Conservation (phyloP, 345 rosid species). For the Toxicodendron radicans region DNA sequence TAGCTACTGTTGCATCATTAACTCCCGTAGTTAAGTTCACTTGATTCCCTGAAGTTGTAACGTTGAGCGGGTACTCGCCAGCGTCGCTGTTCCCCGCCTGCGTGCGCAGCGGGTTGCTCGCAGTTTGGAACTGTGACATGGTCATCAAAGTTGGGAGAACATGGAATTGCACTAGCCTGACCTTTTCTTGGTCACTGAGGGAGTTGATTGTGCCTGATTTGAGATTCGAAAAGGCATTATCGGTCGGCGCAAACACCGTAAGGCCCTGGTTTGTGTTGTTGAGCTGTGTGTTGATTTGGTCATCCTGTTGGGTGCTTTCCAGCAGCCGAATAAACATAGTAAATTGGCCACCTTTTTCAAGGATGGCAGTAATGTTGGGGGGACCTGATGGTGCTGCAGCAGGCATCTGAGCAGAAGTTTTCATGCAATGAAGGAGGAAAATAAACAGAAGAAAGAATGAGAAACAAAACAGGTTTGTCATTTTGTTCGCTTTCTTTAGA, state of each 20-base stretch:
- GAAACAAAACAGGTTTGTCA: conserved; percentile 36
- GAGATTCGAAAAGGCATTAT: conserved; percentile 67
- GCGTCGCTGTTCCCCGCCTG: conserved; percentile 67
- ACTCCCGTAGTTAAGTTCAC: conserved; percentile 85
- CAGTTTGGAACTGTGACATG: conserved; percentile 77
- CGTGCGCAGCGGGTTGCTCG: conserved; percentile 84
- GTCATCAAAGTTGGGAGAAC: conserved; percentile 61
- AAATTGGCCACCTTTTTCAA: conserved; percentile 83
- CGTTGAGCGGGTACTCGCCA: conserved; percentile 66
- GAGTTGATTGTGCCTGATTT: conserved; percentile 72
- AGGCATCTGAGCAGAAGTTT: conserved; percentile 46
- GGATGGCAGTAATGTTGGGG: conserved; percentile 64
- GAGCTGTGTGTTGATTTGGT: conserved; percentile 76
- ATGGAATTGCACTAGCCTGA: conserved; percentile 80
- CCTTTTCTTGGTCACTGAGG: conserved; percentile 63
- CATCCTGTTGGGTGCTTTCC: conserved; percentile 58
- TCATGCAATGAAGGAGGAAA: conserved; percentile 29
- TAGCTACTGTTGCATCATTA: conserved; percentile 57
- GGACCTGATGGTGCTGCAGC: conserved; percentile 58
- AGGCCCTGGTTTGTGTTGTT: conserved; percentile 70
- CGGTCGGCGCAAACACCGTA: conserved; percentile 80
- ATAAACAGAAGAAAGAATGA: conserved; percentile 29
- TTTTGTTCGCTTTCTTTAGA: conserved; percentile 13
- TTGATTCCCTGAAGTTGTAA: conserved; percentile 74
- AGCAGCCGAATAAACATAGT: conserved; percentile 60